phyloP scores from a whole-genome alignment of 2,329 filamentous ascomycete genomes.

The Fusarium pseudoanthophilum region DNA sequence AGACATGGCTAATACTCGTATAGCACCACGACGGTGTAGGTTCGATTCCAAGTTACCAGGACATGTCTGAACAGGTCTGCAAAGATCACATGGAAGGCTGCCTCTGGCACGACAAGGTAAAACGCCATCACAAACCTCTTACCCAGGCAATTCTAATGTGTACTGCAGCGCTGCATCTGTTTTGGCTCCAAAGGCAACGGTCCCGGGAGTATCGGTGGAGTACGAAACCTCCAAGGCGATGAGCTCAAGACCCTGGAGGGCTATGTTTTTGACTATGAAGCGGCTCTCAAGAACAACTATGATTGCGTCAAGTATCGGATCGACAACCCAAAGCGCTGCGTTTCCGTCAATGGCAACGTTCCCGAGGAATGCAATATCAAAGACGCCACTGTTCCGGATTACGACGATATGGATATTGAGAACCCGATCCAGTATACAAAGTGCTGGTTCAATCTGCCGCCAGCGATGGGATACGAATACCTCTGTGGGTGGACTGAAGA shows the following conservation, averaged over 20 bases:
- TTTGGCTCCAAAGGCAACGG: background rate
- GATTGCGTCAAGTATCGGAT: background rate
- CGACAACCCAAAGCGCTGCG: background rate
- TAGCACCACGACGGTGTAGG: background rate
- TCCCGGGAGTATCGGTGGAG: background rate
- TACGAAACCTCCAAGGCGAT: background rate
- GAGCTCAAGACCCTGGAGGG: background rate
- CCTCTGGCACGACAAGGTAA: background rate
- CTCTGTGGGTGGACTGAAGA: no score
- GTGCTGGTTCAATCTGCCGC: no score
- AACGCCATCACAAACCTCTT: background rate
- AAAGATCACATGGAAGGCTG: background rate
- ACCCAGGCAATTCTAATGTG: fast-evolving
- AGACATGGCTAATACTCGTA: fast-evolving
- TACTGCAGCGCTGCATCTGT: background rate
- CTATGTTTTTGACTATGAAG: background rate
- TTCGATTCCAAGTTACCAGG: background rate
- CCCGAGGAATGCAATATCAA: background rate
- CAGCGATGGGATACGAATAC: no score
- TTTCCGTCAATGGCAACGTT: background rate
- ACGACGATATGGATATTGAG: no score
- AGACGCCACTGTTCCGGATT: background rate
- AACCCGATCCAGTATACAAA: no score
- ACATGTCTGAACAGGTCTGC: background rate
- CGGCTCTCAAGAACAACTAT: background rate